Percentiles rank a stretch among this genome's conserved stretches.
Conservation (phyloP, 306 rosid genomes). For the Pueraria montana region DNA sequence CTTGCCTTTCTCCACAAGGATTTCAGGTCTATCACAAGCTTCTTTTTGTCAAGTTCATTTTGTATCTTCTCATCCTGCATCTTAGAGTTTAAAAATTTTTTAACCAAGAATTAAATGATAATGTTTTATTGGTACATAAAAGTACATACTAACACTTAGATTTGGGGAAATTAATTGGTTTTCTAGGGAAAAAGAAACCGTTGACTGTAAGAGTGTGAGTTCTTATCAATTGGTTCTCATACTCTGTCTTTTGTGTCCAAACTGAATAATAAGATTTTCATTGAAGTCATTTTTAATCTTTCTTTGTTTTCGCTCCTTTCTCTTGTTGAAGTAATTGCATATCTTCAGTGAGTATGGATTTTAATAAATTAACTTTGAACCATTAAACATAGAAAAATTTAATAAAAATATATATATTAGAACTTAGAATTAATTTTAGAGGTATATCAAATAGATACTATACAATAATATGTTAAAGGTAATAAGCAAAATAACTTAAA, state of each 20-base stretch:
- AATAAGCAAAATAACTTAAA: too few species aligned
- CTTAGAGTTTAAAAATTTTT: too few species aligned
- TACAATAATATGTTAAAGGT: too few species aligned
- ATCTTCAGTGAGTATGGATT: background rate
- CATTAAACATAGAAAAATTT: too few species aligned
- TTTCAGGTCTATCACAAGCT: slow-evolving; percentile 46
- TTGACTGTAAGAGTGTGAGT: background rate
- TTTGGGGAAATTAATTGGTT: background rate
- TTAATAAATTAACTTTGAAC: too few species aligned
- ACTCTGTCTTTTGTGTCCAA: background rate
- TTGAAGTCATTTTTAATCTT: background rate
- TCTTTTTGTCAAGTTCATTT: background rate
- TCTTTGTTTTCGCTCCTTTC: background rate
- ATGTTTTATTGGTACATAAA: too few species aligned
- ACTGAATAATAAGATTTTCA: background rate
- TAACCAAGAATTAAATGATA: too few species aligned
- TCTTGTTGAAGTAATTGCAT: too few species aligned
- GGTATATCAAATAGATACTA: too few species aligned
- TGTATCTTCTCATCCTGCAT: background rate
- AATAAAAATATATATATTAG: too few species aligned
- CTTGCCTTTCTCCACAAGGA: slow-evolving; percentile 75
- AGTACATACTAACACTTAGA: background rate
- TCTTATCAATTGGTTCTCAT: background rate
- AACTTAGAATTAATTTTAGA: too few species aligned
- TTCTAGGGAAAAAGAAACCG: background rate